A percentile compares a stretch with the other conserved stretches of the same genome.
phyloP scores from a whole-genome alignment of 2,329 filamentous ascomycete species.

The Rachicladosporium sp. region DNA sequence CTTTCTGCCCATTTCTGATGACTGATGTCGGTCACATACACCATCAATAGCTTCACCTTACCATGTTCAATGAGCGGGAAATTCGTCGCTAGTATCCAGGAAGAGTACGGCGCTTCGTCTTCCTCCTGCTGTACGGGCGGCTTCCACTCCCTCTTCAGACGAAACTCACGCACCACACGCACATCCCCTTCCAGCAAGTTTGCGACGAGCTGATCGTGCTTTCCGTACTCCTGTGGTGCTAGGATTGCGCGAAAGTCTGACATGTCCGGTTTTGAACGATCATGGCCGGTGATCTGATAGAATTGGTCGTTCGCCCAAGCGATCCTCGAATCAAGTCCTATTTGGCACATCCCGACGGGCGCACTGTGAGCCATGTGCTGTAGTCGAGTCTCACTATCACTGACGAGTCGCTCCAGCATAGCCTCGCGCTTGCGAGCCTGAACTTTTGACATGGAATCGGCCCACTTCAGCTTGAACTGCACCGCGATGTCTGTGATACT shows the following conservation, averaged over 20 bases:
- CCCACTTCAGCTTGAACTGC: constrained; percentile 11
- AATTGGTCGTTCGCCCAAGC: constrained; percentile 28
- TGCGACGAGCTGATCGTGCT: constrained; percentile 1
- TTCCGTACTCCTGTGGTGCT: constrained; percentile 3
- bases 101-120: constrained; percentile 2
- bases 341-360: constrained; percentile 26
- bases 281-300: constrained; percentile 13
- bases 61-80: constrained; percentile 12
- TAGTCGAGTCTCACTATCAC: constrained; percentile 24
- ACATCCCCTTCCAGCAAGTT: constrained; percentile 5
- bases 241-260: constrained; percentile 4
- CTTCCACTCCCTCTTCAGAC: constrained; percentile 8
- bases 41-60: constrained; percentile 10
- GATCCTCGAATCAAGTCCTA: constrained; percentile 21
- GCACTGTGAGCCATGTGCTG: constrained; percentile 27
- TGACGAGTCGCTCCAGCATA: constrained; percentile 8
- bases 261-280: constrained; percentile 6
- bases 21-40: constrained; percentile 16
- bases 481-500: constrained; percentile 8
- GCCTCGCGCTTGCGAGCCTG: constrained; percentile 6
- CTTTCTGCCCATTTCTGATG: constrained; percentile 20
- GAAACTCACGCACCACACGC: constrained; percentile 8
- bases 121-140: constrained; percentile 6
- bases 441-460: constrained; percentile 7
- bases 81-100: constrained; percentile 10